These are phyloP conservation scores for Pistacia vera DNA, from an alignment of 345 rosid species.

Conservation along the genomic window DNA sequence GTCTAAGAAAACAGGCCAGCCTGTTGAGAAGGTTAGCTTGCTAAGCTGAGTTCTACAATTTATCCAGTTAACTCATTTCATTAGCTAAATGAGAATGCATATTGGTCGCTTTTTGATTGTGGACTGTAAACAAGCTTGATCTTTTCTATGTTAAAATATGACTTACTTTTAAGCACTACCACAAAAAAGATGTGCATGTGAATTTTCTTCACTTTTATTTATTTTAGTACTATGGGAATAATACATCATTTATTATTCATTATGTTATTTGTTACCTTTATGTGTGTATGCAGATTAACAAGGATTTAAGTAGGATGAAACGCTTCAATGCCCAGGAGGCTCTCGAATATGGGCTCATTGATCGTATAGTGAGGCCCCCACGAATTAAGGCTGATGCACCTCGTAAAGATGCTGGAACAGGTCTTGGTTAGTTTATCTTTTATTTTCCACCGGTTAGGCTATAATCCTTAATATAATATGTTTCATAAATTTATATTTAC, in stretches of 20 bases:
- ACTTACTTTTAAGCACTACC: neutral
- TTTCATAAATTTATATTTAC: neutral
- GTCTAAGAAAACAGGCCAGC: conserved; percentile 80
- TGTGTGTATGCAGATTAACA: conserved; percentile 46
- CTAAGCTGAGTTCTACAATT: neutral
- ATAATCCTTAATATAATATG: neutral
- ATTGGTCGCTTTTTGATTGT: neutral
- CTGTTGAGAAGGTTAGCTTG: conserved; percentile 68
- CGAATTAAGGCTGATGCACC: conserved; percentile 56
- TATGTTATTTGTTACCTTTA: neutral
- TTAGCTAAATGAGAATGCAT: neutral
- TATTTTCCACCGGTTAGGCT: conserved; percentile 2
- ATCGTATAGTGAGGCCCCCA: conserved; percentile 69
- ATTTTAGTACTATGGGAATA: neutral
- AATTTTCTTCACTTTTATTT: neutral
- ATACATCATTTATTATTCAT: neutral
- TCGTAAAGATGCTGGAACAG: conserved; percentile 48
- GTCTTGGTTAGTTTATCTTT: conserved; percentile 49
- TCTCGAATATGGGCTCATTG: conserved; percentile 79
- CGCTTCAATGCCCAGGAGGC: conserved; percentile 74
- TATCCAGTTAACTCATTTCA: neutral
- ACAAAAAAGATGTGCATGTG: neutral
- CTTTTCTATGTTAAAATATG: neutral
- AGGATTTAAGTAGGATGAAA: conserved; percentile 69
- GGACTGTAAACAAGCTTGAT: neutral